A percentile compares a stretch with the other conserved stretches of the same genome.
Evolutionary conservation across 1,284 basidiomycete species (phyloP).

Genomic region (Trichosporon faecale): DNA sequence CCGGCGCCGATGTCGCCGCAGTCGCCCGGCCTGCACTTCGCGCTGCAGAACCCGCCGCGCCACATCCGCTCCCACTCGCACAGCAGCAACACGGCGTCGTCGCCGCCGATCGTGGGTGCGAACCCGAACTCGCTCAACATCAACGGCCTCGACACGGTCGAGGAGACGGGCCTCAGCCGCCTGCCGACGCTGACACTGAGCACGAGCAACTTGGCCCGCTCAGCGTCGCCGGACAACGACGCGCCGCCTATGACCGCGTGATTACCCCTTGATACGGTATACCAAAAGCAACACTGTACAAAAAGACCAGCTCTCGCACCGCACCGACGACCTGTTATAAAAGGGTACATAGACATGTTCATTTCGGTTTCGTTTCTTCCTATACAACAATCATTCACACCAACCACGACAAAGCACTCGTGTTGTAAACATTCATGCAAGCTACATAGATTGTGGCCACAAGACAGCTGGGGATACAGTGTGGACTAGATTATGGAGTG

Average conservation of each 20-base stretch:
- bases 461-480: too few species aligned
- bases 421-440: not conserved
- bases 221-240: not conserved
- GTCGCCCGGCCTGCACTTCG: not conserved
- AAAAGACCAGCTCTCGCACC: not conserved
- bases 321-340: not conserved
- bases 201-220: not conserved
- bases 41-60: constrained; percentile 1
- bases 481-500: too few species aligned
- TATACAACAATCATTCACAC: not conserved
- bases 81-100: not conserved
- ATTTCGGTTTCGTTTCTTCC: not conserved
- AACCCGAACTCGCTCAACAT: not conserved
- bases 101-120: not conserved
- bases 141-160: constrained; percentile 3
- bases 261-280: not conserved
- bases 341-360: not conserved
- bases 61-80: not conserved
- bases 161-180: constrained; percentile 6
- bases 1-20: not conserved
- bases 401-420: not conserved
- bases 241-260: not conserved
- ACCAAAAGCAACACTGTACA: not conserved
- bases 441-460: too few species aligned
- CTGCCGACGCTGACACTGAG: constrained; percentile 5